Evolutionary conservation across 768 basidiomycete genomes (phyloP).

Genomic region (Mycena indigotica): DNA sequence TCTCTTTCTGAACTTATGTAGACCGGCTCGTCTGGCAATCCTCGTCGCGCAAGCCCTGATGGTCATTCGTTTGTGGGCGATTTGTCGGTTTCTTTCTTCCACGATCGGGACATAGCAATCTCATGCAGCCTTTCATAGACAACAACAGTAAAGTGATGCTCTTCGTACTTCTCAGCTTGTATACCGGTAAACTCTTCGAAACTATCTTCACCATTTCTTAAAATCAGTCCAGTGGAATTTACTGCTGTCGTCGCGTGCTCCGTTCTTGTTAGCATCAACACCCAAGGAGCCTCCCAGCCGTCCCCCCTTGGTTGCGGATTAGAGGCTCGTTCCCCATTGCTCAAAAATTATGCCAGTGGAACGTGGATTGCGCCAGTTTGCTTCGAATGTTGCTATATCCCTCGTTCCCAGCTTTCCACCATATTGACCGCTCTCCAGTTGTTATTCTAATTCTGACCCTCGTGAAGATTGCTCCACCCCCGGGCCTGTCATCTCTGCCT

Average conservation of each 20-base stretch:
- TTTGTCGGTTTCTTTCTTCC: conserved; percentile 5
- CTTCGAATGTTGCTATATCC: conserved; percentile 15
- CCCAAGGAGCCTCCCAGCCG: conserved; percentile 16
- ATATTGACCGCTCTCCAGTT: neutral
- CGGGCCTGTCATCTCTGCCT: neutral
- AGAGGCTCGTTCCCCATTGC: neutral
- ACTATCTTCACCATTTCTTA: neutral
- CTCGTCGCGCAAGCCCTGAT: conserved; percentile 18
- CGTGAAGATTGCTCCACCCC: conserved; percentile 14
- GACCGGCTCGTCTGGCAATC: conserved; percentile 18
- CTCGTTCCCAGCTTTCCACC: neutral
- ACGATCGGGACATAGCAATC: too few species aligned
- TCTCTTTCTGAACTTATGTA: neutral
- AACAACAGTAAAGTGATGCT: conserved; percentile 20
- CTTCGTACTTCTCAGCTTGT: conserved; percentile 2
- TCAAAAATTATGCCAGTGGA: conserved; percentile 14
- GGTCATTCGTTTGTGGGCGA: conserved; percentile 20
- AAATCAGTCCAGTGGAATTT: conserved; percentile 10
- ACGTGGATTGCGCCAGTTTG: conserved; percentile 24
- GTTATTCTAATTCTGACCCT: conserved; percentile 15
- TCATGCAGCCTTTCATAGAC: conserved; percentile 1
- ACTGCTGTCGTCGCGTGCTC: conserved; percentile 11
- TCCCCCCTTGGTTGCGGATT: conserved; percentile 14
- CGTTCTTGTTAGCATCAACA: neutral
- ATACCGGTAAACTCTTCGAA: neutral